phyloP scores from a whole-genome alignment of 2,329 filamentous ascomycete species.

The Dothideomycetidae sp. region DNA sequence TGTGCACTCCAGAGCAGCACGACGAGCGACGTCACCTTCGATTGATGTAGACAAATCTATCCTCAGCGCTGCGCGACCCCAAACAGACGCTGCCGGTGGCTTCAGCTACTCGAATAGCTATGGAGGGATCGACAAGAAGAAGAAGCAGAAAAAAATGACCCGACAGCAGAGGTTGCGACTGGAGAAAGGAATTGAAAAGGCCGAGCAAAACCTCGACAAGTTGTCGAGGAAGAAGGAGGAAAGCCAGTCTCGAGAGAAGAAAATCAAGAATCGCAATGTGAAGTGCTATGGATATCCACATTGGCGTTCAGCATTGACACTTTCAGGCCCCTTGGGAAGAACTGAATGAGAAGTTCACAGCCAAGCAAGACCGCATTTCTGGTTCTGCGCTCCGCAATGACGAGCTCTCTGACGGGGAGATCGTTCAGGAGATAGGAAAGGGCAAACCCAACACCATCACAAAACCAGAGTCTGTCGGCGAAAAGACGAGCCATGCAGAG shows the following conservation, averaged over 20 bases:
- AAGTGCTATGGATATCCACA: no score
- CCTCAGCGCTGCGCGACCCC: slow-evolving; percentile 42
- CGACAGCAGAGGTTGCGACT: slow-evolving; percentile 40
- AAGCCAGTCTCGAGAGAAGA: slow-evolving; percentile 35
- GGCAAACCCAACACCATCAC: no score
- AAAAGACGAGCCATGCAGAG: neutral
- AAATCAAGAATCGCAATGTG: slow-evolving; percentile 34
- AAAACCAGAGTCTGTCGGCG: slow-evolving; percentile 1
- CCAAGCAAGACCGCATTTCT: no score
- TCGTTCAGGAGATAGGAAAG: no score
- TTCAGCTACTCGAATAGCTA: slow-evolving; percentile 50
- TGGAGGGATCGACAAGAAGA: slow-evolving; percentile 55
- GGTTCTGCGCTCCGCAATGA: no score
- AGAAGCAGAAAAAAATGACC: slow-evolving; percentile 40
- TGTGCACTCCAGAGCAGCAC: slow-evolving; percentile 58
- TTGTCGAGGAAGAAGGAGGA: slow-evolving; percentile 41
- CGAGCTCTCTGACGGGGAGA: neutral
- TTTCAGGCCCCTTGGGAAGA: slow-evolving; percentile 19
- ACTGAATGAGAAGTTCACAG: slow-evolving; percentile 16
- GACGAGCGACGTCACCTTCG: slow-evolving; percentile 55
- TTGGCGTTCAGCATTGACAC: neutral
- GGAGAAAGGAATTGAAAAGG: slow-evolving; percentile 41
- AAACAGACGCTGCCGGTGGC: slow-evolving; percentile 25
- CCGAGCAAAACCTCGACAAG: slow-evolving; percentile 40
- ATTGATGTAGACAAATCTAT: slow-evolving; percentile 60